Base-by-base conservation (phyloP, 2,329 filamentous ascomycete genomes). In the Monosporascus sp. region DNA sequence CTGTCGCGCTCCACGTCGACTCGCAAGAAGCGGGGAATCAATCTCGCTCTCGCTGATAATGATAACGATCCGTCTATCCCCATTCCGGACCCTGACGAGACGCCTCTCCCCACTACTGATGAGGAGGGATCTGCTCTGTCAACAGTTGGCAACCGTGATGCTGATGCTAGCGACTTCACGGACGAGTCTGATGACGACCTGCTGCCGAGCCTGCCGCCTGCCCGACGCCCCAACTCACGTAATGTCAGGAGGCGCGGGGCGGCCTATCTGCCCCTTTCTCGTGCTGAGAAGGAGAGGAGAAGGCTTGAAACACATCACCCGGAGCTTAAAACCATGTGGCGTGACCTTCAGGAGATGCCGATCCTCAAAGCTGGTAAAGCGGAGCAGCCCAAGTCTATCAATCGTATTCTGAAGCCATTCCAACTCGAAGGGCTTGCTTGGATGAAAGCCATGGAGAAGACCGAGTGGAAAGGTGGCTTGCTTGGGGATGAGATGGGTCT, bases 401-500 rank as follows among this genome's bases (percentile, higher is more conserved):
- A 81, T 49, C 87, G 93, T 39, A 86, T 85, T 52, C 78, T 99
- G 57, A 97, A 99, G 70, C 86, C 88, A 0, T 99, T 97, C 68
- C 94, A 99, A 66, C 84, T 96, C 5, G 88, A 97, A 70, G 94
- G 94, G 5, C 77, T 99, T 39, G 86, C 90, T 49, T 99, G 94
- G 94, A 95, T 99, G 90, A 84, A 81, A 55, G 85, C 81, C 52
- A 96, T 97, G 79, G 94, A 99, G 68, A 77, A 89, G 70, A 88
- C 84, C 0, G 74, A 87, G 39, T 97, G 92, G 81, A 89, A 85
- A 65, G 94, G 94, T 18, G 94, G 94, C 15, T 77, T 99, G 2
- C 80, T 99, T 2, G 94, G 94, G 54, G 94, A 99, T 62, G 94
- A 99, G 72, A 99, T 99, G 94, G 94, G 94, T 6, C 89, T 99